Evolutionary conservation across 1,139 yeast species (phyloP).

Genomic region (Candida sp.): DNA sequence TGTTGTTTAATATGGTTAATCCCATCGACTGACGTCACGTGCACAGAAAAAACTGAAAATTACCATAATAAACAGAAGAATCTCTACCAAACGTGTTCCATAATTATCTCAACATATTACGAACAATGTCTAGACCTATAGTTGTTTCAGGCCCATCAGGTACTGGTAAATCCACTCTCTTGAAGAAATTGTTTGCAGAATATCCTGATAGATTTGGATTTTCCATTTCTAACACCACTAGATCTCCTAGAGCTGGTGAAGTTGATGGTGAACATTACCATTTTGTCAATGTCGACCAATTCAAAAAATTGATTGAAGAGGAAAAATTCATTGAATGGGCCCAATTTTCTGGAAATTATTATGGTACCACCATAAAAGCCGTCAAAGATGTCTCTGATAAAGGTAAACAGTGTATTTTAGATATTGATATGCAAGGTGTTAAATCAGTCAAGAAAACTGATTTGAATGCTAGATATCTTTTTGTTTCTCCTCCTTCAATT

Average conservation of each 20-base stretch:
- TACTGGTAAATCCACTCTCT: constrained; percentile 91
- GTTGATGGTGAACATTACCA: constrained; percentile 85
- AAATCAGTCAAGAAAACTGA: constrained; percentile 81
- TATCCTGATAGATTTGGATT: constrained; percentile 89
- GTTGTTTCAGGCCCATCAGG: constrained; percentile 98
- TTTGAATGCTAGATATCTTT: constrained; percentile 80
- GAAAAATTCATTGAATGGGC: constrained; percentile 95
- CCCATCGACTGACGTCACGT: too few species aligned
- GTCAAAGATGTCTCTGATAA: constrained; percentile 68
- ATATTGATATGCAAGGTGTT: constrained; percentile 99
- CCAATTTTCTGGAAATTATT: constrained; percentile 94
- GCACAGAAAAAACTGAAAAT: too few species aligned
- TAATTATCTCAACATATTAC: background rate
- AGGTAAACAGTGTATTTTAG: constrained; percentile 81
- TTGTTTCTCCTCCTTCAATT: constrained; percentile 89
- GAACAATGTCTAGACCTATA: constrained; percentile 59
- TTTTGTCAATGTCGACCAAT: constrained; percentile 75
- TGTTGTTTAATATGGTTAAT: too few species aligned
- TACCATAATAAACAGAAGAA: too few species aligned
- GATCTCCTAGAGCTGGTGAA: constrained; percentile 92
- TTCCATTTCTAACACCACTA: constrained; percentile 92
- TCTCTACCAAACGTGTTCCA: background rate
- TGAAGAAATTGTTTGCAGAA: constrained; percentile 87
- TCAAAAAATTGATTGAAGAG: constrained; percentile 69
- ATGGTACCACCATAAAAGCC: constrained; percentile 87